A percentile compares a stretch with the other conserved stretches of the same genome.
phyloP scores from a whole-genome alignment of 2,329 filamentous ascomycete species.

The Aureobasidium sp. region DNA sequence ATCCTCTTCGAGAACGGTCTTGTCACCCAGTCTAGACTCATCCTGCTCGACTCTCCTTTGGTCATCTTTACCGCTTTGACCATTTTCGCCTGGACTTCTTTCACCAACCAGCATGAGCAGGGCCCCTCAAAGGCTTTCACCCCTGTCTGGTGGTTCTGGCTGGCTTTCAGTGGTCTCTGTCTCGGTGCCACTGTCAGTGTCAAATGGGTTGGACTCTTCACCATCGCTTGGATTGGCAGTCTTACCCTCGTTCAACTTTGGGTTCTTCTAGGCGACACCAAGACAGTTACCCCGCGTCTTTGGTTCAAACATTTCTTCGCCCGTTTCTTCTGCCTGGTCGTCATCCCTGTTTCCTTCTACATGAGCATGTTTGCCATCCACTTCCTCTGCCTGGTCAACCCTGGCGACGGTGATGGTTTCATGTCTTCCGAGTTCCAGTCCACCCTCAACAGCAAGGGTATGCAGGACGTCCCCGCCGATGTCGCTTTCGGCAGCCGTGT shows the following conservation, averaged over 20 bases:
- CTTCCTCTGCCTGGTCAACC: conserved; percentile 87
- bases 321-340: conserved; percentile 80
- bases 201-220: conserved; percentile 98
- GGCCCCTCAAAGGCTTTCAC: conserved; percentile 83
- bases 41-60: conserved; percentile 90
- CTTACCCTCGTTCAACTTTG: conserved; percentile 89
- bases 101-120: conserved; percentile 94
- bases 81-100: conserved; percentile 80
- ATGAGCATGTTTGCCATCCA: conserved; percentile 96
- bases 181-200: conserved; percentile 89
- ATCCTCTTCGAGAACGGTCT: conserved; percentile 97
- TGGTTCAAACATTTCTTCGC: conserved; percentile 95
- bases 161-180: conserved; percentile 75
- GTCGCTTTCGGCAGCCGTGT: conserved; percentile 83
- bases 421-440: conserved; percentile 99
- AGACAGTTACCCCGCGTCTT: conserved; percentile 79
- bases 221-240: conserved; percentile 92
- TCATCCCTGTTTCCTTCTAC: conserved; percentile 86
- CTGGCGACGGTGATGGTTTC: conserved; percentile 95
- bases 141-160: conserved; percentile 97
- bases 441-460: conserved; percentile 90
- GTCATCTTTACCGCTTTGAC: conserved; percentile 91
- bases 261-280: conserved; percentile 85
- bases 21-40: conserved; percentile 87
- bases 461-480: conserved; percentile 91